Base-by-base conservation (phyloP, 306 rosid genomes). In the Sphenostylis stenocarpa region DNA sequence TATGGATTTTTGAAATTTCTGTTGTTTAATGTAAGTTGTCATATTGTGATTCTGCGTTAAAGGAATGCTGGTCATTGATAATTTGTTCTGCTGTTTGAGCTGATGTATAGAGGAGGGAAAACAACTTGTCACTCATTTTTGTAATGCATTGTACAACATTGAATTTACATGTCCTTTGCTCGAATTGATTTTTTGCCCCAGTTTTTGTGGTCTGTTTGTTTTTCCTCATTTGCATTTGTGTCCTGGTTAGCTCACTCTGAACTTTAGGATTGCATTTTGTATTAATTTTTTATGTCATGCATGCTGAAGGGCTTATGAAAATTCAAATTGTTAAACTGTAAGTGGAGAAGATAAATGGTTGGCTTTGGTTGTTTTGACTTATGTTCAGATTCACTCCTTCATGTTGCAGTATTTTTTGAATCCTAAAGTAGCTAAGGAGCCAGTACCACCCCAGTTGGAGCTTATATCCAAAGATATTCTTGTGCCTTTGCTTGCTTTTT, bases 361-460 rank as follows among this genome's bases (percentile, higher is more conserved):
- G 44, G 76, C 79, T 75, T 75, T 80, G 75, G 51, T 29, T 62
- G 65, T 29, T 75, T 60, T 70, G 57, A 16, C 60, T 55, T 66
- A 1, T 61, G 69, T 53, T 55, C 15, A 14, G 52, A 60, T 76
- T 31, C 45, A 43, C 43, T 76, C 21, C 26, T 82, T 70, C 55
- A 60, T 80, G 66, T 72, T 81, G 73, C 88, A 93, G 97, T 93
- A 91, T 72, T 93, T 93, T 85, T 81, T 93, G 82, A 87, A 93
- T 81, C 93, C 98, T 64, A 91, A 84, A 80, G 87, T 85, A 75
- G 87, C 88, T 3, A 91, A 93, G 84, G 97, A 93, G 90, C 87
- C 96, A 0, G 91, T 89, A 47, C 95, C 98, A 13, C 85, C 90
- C 12, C 95, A 86, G 75, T 87, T 93, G 72, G 98, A 93, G 82